A percentile compares a stretch with the other conserved stretches of the same genome.
These are phyloP conservation scores for Candida sithepensis DNA, from an alignment of 805 yeast genomes.

Conservation along the genomic window DNA sequence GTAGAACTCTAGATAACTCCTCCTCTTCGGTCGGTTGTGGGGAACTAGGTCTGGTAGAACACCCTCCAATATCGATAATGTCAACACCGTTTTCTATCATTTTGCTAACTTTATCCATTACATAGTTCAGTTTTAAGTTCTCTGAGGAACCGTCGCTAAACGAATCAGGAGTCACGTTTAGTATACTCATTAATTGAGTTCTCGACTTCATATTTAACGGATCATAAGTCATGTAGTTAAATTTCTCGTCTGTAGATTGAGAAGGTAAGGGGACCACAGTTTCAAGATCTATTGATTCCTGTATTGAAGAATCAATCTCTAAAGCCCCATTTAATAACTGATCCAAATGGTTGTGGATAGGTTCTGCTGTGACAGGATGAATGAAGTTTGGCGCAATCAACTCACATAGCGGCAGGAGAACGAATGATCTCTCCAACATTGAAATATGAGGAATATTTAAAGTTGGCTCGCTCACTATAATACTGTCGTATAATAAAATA, in stretches of 20 bases:
- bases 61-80: slow-evolving; percentile 91
- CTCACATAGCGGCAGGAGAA: slow-evolving; percentile 83
- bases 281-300: slow-evolving; percentile 47
- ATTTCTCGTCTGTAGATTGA: slow-evolving; percentile 13
- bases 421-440: slow-evolving; percentile 89
- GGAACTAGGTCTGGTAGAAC: slow-evolving; percentile 88
- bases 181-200: slow-evolving; percentile 82
- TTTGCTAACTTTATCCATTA: slow-evolving; percentile 42
- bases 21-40: slow-evolving; percentile 55
- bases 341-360: slow-evolving; percentile 62
- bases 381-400: slow-evolving; percentile 58
- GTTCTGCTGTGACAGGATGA: slow-evolving; percentile 87
- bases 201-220: slow-evolving; percentile 37
- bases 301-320: slow-evolving; percentile 31
- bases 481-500: slow-evolving; percentile 66
- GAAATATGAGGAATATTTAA: slow-evolving; percentile 81
- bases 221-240: slow-evolving; percentile 40
- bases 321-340: slow-evolving; percentile 32
- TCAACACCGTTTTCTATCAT: slow-evolving; percentile 61
- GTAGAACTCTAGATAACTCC: slow-evolving; percentile 69
- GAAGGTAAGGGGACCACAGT: slow-evolving; percentile 45
- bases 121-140: slow-evolving; percentile 33
- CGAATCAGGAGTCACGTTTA: slow-evolving; percentile 91
- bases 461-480: slow-evolving; percentile 50
- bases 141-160: slow-evolving; percentile 83